Evolutionary conservation across 2,329 filamentous ascomycete species (phyloP), one percentile per base, ranked within the genome.

Genomic region (Gnomoniopsis sp.): DNA sequence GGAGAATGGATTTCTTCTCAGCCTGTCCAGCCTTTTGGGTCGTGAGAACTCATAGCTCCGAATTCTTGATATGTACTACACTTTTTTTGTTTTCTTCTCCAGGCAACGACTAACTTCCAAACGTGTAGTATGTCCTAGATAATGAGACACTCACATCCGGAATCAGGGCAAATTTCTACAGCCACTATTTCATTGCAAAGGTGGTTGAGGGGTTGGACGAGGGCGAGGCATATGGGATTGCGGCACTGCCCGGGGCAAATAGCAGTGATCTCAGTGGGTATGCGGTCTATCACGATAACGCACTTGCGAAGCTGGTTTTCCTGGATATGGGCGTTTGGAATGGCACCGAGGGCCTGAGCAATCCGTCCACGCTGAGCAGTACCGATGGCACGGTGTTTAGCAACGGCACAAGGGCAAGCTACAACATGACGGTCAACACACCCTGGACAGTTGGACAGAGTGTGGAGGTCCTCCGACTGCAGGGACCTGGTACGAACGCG

Each of bases 291-390:
- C 41, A 55, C 4, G 64, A 62, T 17, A 50, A 26, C 12, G 19
- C 34, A 14, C 65, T 72, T 19, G 59, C 59, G 53, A 72, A 72
- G 57, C 65, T 73, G 14, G 71, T 72, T 6, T 66, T 73, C 58
- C 64, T 73, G 23, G 70, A 73, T 53, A 69, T 72, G 70, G 71
- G 70, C 53, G 67, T 73, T 4, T 73, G 70, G 69, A 73, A 73
- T 59, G 71, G 71, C 53, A 72, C 71, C 15, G 57, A 64, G 55
- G 71, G 71, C 1, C 67, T 73, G 26, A 56, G 62, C 52, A 73
- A 73, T 61, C 69, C 71, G 43, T 70, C 70, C 1, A 73, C 71
- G 49, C 67, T 73, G 43, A 59, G 58, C 19, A 63, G 54, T 49
- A 60, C 56, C 19, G 64, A 71, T 49, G 67, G 68, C 23, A 63